Evolutionary conservation across 2,329 filamentous ascomycete species (phyloP).

Genomic region (Madurella fahalii): DNA sequence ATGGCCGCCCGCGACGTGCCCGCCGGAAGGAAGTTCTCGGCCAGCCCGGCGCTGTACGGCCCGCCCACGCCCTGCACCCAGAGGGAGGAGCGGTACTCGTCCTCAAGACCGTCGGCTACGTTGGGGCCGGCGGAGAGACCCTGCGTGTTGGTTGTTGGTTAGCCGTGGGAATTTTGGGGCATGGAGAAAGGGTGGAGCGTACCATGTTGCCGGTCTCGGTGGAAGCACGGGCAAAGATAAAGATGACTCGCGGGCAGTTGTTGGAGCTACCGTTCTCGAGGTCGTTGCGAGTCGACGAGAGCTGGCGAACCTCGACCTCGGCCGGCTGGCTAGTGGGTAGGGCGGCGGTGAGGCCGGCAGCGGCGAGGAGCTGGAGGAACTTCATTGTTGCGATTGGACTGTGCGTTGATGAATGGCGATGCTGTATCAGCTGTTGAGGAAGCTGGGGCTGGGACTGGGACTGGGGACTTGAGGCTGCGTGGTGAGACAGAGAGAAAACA

Average conservation of each 20-base stretch:
- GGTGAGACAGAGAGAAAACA: not conserved
- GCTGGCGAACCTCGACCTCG: constrained; percentile 9
- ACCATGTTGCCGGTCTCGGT: constrained; percentile 38
- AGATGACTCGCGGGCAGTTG: constrained; percentile 35
- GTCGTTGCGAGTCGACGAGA: constrained; percentile 14
- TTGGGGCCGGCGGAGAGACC: constrained; percentile 10
- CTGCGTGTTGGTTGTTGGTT: not conserved
- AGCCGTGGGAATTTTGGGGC: not conserved
- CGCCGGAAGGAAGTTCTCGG: constrained; percentile 20
- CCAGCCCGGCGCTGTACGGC: constrained; percentile 30
- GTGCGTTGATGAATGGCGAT: too few species aligned
- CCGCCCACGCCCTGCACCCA: constrained; percentile 43
- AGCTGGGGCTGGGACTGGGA: not conserved
- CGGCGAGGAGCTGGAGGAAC: constrained; percentile 15
- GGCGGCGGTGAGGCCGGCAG: constrained; percentile 14
- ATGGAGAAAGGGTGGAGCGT: not conserved
- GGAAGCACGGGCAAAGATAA: constrained; percentile 39
- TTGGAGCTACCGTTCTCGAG: constrained; percentile 13
- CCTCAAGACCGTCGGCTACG: constrained; percentile 27
- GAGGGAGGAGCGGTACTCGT: constrained; percentile 28
- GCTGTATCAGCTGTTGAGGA: not conserved
- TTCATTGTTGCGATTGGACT: constrained; percentile 14
- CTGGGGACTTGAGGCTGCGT: not conserved
- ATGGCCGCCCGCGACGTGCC: constrained; percentile 32
- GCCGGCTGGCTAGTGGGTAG: constrained; percentile 5